Evolutionary conservation across 2,329 filamentous ascomycete genomes (phyloP).

Genomic region (Sporothrix pallida): DNA sequence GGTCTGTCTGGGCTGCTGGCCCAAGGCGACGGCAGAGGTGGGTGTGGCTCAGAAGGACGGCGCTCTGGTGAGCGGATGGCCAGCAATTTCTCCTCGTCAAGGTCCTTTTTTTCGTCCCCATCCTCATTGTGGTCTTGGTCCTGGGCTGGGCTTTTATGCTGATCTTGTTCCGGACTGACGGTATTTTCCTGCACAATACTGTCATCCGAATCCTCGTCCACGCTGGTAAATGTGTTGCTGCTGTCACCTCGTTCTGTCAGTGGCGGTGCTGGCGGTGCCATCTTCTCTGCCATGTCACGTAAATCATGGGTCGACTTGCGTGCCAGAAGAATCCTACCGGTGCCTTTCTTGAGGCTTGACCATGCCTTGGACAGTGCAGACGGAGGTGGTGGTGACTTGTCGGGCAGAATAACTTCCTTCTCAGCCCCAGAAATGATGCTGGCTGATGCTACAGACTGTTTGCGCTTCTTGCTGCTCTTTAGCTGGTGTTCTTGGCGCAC

Average conservation of each 20-base stretch:
- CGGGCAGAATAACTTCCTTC: constrained; percentile 3
- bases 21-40: background rate
- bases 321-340: constrained; percentile 23
- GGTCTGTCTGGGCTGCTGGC: background rate
- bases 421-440: background rate
- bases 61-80: constrained; percentile 31
- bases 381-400: constrained; percentile 16
- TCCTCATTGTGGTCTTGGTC: too few relatives aligned
- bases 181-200: constrained; percentile 3
- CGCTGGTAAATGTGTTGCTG: background rate
- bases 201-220: constrained; percentile 23
- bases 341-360: constrained; percentile 34
- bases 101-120: too few relatives aligned
- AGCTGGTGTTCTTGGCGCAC: constrained; percentile 7
- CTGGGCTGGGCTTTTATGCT: too few relatives aligned
- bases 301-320: constrained; percentile 34
- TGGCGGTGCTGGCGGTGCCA: constrained; percentile 4
- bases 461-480: constrained; percentile 21
- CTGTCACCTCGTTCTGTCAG: background rate
- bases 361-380: constrained; percentile 34
- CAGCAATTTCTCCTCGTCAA: background rate
- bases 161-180: background rate
- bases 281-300: constrained; percentile 28
- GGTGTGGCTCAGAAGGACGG: background rate
- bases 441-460: constrained; percentile 8